Percentiles rank a stretch among this genome's conserved stretches.
These are phyloP conservation scores for Limnanthes douglasii DNA, from an alignment of 345 rosid species.

Conservation along the genomic window DNA sequence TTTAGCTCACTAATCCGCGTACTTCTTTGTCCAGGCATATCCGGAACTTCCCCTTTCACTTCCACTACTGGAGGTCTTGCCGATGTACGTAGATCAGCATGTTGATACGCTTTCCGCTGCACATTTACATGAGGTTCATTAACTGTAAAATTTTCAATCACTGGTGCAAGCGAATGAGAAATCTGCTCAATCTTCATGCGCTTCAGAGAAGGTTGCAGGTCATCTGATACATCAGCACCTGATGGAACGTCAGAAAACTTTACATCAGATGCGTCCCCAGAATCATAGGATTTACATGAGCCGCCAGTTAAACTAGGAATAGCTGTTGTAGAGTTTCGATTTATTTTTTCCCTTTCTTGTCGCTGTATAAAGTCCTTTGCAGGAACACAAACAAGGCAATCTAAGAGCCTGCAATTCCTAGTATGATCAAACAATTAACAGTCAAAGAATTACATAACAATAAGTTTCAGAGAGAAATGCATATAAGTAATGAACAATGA, in stretches of 20 bases:
- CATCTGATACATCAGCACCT: constrained; percentile 33
- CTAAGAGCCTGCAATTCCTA: too few species aligned
- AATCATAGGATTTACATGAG: constrained; percentile 30
- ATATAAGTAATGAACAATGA: too few species aligned
- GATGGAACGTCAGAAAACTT: constrained; percentile 22
- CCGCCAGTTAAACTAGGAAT: too few species aligned
- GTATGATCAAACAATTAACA: too few species aligned
- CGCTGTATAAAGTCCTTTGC: too few species aligned
- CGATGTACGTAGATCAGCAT: constrained; percentile 13
- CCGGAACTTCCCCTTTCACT: constrained; percentile 39
- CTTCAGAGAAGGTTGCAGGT: constrained; percentile 53
- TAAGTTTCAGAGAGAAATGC: too few species aligned
- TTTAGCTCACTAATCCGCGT: constrained; percentile 25
- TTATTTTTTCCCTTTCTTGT: too few species aligned
- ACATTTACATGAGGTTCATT: constrained; percentile 24
- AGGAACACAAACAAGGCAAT: too few species aligned
- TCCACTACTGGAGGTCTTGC: constrained; percentile 40
- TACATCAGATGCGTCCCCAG: constrained; percentile 25
- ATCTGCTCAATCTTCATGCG: constrained; percentile 74
- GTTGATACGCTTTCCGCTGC: constrained; percentile 31
- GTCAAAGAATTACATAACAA: too few species aligned
- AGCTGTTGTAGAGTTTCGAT: too few species aligned
- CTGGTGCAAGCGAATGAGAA: constrained; percentile 24
- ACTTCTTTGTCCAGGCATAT: constrained; percentile 35
- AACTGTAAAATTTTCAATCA: constrained; percentile 27